A percentile compares a stretch with the other conserved stretches of the same genome.
Conservation (phyloP, 139 green algal genomes). For the Haematococcus sp. region DNA sequence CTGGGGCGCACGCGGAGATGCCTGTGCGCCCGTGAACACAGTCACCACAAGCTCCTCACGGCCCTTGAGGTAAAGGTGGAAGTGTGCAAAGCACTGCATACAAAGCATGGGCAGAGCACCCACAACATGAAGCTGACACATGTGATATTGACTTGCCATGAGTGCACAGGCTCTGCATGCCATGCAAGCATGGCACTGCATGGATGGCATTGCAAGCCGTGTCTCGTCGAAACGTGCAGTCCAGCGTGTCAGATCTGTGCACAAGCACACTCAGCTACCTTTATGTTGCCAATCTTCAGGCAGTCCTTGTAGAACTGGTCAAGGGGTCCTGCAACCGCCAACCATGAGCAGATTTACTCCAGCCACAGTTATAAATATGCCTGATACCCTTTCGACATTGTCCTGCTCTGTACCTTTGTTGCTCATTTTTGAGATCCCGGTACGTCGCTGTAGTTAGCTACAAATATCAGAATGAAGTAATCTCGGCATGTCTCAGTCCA, state of each 20-base stretch:
- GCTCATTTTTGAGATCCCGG: no score
- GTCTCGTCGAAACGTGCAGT: no score
- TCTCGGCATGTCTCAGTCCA: no score
- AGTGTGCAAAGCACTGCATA: constrained; percentile 56
- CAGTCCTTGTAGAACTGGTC: constrained; percentile 68
- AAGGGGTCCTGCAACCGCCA: constrained; percentile 24
- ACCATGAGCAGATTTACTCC: no score
- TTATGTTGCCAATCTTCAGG: constrained; percentile 49
- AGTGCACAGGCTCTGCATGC: no score
- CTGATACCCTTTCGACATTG: no score
- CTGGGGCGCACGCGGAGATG: background rate
- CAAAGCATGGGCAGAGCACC: background rate
- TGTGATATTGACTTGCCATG: no score
- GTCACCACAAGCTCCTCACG: constrained; percentile 61
- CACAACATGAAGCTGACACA: background rate
- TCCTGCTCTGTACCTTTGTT: no score
- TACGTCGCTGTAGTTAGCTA: no score
- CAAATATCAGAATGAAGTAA: no score
- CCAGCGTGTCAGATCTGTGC: no score
- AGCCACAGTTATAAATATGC: no score
- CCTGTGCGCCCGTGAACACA: constrained; percentile 32
- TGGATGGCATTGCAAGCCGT: background rate
- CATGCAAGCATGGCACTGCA: background rate
- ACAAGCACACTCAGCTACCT: constrained; percentile 21
- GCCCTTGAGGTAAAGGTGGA: constrained; percentile 62